Base-by-base conservation (phyloP, 352 stramenopile species). In the Globisporangium megalacanthum region DNA sequence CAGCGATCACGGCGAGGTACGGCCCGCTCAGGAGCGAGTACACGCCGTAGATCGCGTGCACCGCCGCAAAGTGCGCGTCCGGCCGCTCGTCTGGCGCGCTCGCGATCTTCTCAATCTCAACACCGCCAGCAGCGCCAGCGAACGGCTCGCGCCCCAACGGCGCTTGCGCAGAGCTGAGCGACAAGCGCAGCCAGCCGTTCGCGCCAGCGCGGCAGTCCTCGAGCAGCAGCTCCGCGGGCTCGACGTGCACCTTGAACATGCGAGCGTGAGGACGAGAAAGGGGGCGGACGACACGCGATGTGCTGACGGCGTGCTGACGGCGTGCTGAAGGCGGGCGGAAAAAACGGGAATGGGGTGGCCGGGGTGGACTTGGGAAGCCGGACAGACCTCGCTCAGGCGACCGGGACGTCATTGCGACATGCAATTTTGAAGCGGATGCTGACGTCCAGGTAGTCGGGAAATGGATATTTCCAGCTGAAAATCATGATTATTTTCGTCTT, bases 171-270 rank as follows among this genome's bases (percentile, higher is more conserved):
- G 54, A 5, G 39, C 36, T 67, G 5, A 69, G 47, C 19, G 62
- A 60, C n/a, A 89, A 56, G 3, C 74, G 74, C 46, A 92, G 70
- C 77, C 81, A 88, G 29, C 66, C 68, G 37, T 77, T 80, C 17
- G 81, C 75, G 29, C 77, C 80, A 1, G 75, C 74, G 64, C 83
- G 83, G 52, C 81, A 92, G 72, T 94, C 81, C 65, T 94, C 83
- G 35, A 94, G 68, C 61, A 94, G 62, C 33, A 94, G 60, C 69
- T 90, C 79, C 25, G 65, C 58, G 37, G 68, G 71, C 68, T 89
- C 77, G 56, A 75, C 62, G 59, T 94, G 82, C 46, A 92, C 79
- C 62, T 88, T 88, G 69, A 93, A 93, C 79, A 93, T 89, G 51
- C 15, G 14, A 53, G 41, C 31, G 13, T 17, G 8, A 29, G 4